Conservation (phyloP, 192 early-diverging fungal genomes). For the Backusella westeae region DNA sequence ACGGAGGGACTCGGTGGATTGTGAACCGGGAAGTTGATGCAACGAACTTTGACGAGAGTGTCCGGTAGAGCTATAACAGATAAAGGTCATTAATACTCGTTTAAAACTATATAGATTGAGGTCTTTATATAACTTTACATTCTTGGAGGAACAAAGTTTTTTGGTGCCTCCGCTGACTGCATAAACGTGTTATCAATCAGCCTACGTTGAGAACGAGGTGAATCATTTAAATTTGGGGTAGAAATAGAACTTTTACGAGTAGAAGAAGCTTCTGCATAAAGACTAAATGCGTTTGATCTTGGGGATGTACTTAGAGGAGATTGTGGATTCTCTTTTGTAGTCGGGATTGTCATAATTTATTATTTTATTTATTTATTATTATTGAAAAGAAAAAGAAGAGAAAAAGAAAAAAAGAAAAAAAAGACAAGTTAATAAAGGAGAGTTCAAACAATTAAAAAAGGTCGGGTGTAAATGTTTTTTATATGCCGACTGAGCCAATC, state of each 20-base stretch:
- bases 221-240: slow-evolving; percentile 10
- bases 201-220: slow-evolving; percentile 8
- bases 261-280: slow-evolving; percentile 14
- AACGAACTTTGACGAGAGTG: slow-evolving; percentile 1
- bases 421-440: neutral
- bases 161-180: neutral
- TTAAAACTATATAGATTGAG: too few species aligned
- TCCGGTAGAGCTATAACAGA: neutral
- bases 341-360: neutral
- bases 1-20: neutral
- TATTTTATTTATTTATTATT: neutral
- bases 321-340: neutral
- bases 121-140: neutral
- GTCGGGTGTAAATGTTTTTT: neutral
- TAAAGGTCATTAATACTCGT: too few species aligned
- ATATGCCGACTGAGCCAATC: slow-evolving; percentile 5
- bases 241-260: slow-evolving; percentile 8
- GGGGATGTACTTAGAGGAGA: slow-evolving; percentile 3
- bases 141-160: slow-evolving; percentile 14
- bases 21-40: slow-evolving; percentile 6
- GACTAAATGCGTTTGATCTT: slow-evolving; percentile 8
- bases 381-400: neutral
- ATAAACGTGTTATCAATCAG: neutral
- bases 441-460: neutral
- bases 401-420: neutral